These are phyloP conservation scores for Vicia sativa DNA, from an alignment of 306 rosid species.

Conservation along the genomic window DNA sequence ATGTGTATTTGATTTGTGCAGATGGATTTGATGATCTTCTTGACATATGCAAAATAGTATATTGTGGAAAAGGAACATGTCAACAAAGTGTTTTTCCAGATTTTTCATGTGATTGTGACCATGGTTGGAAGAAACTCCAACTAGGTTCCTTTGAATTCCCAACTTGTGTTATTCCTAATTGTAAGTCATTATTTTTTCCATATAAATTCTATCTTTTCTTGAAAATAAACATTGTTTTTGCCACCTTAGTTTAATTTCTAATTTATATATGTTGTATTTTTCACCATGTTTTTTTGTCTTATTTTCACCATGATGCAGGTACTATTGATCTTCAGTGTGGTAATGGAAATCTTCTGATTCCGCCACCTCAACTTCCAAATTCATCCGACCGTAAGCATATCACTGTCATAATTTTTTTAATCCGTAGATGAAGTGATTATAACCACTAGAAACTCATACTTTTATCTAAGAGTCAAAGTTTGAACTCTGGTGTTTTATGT, in stretches of 20 bases:
- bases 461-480: too few species aligned
- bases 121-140: conserved; percentile 42
- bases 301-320: not conserved
- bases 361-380: not conserved
- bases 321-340: conserved; percentile 6
- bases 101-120: conserved; percentile 40
- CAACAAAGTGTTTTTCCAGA: not conserved
- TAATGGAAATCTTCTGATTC: not conserved
- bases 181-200: conserved; percentile 20
- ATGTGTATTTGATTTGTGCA: conserved; percentile 12
- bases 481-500: too few species aligned
- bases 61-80: conserved; percentile 53
- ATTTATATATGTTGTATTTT: not conserved
- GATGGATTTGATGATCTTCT: not conserved
- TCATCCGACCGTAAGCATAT: not conserved
- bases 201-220: too few species aligned
- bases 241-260: conserved; percentile 7
- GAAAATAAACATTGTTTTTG: too few species aligned
- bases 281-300: not conserved
- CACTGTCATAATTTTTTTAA: not conserved
- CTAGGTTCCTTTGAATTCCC: conserved; percentile 7
- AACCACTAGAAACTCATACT: too few species aligned
- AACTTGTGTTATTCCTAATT: conserved; percentile 42
- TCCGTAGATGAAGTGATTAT: too few species aligned
- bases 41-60: conserved; percentile 13